Percentiles rank a stretch among this genome's conserved stretches.
Conservation (phyloP, 345 rosid genomes). For the Geranium rotundifolium region DNA sequence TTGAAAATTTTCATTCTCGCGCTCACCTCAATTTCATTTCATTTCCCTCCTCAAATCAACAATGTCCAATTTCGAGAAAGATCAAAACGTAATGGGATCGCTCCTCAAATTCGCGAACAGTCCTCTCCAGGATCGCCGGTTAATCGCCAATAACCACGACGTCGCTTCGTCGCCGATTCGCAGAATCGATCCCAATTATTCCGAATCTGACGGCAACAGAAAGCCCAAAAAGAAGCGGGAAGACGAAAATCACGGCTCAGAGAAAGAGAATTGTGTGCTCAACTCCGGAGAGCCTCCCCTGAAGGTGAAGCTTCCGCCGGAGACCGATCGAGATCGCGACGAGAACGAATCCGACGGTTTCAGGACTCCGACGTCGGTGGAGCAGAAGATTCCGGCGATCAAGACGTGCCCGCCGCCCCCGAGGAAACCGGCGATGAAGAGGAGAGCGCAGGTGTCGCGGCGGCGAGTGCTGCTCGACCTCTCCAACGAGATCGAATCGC, state of each 20-base stretch:
- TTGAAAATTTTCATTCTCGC: not conserved
- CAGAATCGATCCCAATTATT: not conserved
- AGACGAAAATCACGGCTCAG: not conserved
- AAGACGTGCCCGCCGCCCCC: too few relatives aligned
- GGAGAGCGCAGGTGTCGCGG: too few relatives aligned
- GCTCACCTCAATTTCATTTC: not conserved
- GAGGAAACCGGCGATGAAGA: too few relatives aligned
- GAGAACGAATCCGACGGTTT: too few relatives aligned
- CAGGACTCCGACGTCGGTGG: too few relatives aligned
- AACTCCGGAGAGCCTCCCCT: too few relatives aligned
- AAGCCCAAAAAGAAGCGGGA: not conserved
- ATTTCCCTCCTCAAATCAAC: not conserved
- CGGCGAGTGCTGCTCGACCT: too few relatives aligned
- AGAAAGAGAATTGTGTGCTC: not conserved
- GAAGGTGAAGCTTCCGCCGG: too few relatives aligned
- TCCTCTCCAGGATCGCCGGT: not conserved
- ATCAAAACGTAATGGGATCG: not conserved
- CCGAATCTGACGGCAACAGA: not conserved
- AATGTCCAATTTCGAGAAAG: not conserved
- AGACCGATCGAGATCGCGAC: too few relatives aligned
- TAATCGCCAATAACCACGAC: too few relatives aligned
- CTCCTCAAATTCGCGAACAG: not conserved
- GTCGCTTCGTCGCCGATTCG: not conserved
- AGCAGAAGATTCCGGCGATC: too few relatives aligned
- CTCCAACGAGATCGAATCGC: too few relatives aligned